These are phyloP conservation scores for Lunularia cruciata DNA, from an alignment of 225 moss, liverwort and hornwort genomes.

Conservation along the genomic window DNA sequence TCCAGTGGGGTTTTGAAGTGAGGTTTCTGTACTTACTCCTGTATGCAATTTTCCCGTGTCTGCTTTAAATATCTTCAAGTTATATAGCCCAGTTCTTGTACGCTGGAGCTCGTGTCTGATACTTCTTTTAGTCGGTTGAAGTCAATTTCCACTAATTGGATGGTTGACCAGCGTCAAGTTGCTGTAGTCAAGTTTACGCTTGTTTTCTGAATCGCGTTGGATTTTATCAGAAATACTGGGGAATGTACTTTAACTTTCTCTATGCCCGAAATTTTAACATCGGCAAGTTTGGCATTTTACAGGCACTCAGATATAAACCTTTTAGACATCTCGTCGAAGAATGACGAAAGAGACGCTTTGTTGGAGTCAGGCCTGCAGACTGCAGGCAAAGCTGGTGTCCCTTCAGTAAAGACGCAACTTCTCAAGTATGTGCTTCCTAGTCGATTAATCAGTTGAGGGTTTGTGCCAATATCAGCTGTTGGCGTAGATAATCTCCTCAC, in stretches of 20 bases:
- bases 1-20: background rate
- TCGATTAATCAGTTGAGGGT: background rate
- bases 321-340: conserved; percentile 40
- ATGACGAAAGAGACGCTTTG: conserved; percentile 60
- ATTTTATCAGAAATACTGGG: no score
- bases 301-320: conserved; percentile 70
- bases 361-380: conserved; percentile 64
- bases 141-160: background rate
- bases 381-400: conserved; percentile 45
- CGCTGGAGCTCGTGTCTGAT: no score
- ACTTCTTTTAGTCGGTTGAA: no score
- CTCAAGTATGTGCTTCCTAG: conserved; percentile 46
- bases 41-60: background rate
- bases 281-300: no score
- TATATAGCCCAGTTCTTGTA: background rate
- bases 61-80: background rate
- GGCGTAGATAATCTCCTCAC: no score
- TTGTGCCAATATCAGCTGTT: background rate
- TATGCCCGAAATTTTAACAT: no score
- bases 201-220: no score
- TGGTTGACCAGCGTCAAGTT: background rate
- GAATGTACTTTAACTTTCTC: no score
- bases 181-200: no score
- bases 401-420: conserved; percentile 70
- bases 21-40: no score